A percentile compares a stretch with the other conserved stretches of the same genome.
Evolutionary conservation across 805 yeast species (phyloP).

Genomic region (Diddensiella caesifluorescens): DNA sequence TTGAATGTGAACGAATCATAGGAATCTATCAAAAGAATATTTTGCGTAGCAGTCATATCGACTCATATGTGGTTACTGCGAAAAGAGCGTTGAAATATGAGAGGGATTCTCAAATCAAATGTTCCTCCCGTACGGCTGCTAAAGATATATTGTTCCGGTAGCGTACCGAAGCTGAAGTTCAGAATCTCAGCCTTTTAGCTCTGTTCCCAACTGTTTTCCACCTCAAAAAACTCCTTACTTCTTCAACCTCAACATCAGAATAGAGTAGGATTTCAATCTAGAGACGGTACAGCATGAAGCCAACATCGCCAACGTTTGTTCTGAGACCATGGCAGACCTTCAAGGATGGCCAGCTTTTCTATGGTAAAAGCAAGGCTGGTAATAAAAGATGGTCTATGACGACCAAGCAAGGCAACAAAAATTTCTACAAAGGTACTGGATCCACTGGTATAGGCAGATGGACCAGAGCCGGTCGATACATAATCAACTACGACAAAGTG

Average conservation of each 20-base stretch:
- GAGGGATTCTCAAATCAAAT: too few species aligned
- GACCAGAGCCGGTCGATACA: slow-evolving; percentile 68
- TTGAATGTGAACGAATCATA: slow-evolving; percentile 94
- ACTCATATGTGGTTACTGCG: too few species aligned
- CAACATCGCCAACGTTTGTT: slow-evolving; percentile 39
- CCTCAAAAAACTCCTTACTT: too few species aligned
- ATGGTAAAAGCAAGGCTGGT: slow-evolving; percentile 73
- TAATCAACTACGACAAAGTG: slow-evolving; percentile 77
- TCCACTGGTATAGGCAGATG: slow-evolving; percentile 87
- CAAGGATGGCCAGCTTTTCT: slow-evolving; percentile 77
- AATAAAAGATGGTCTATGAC: slow-evolving; percentile 75
- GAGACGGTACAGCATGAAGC: slow-evolving; percentile 35
- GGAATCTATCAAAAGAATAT: slow-evolving; percentile 73
- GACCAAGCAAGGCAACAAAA: slow-evolving; percentile 91
- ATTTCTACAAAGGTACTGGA: slow-evolving; percentile 92
- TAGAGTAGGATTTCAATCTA: too few species aligned
- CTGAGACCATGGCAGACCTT: slow-evolving; percentile 87
- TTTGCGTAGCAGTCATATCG: slow-evolving; percentile 1
- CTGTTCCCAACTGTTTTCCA: too few species aligned
- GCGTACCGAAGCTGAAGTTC: too few species aligned
- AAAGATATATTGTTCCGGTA: too few species aligned
- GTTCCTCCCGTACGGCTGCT: too few species aligned
- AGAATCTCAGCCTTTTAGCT: too few species aligned
- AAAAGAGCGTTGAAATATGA: too few species aligned
- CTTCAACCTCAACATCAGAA: too few species aligned